Evolutionary conservation across 225 moss, liverwort and hornwort genomes (phyloP).

Genomic region (Marchantia polymorpha): DNA sequence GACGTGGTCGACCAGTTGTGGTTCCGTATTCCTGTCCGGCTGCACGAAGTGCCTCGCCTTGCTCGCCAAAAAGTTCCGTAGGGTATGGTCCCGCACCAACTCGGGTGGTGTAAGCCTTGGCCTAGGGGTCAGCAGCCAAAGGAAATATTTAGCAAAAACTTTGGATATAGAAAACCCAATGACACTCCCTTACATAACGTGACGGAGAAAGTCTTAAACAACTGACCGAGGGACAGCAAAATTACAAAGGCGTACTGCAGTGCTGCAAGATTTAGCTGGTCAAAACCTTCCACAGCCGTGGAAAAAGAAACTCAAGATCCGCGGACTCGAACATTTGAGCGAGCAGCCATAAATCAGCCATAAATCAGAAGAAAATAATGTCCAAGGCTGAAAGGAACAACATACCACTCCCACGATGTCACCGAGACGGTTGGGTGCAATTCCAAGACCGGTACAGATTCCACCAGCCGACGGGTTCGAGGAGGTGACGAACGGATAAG

Average conservation of each 20-base stretch:
- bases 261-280: no score
- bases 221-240: no score
- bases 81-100: constrained; percentile 94
- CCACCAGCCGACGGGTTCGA: constrained; percentile 96
- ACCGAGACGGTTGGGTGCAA: constrained; percentile 88
- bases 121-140: constrained; percentile 39
- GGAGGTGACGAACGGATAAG: constrained; percentile 98
- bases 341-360: no score
- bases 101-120: constrained; percentile 93
- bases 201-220: no score
- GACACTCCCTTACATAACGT: no score
- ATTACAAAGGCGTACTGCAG: no score
- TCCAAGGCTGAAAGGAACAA: not conserved
- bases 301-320: no score
- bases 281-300: no score
- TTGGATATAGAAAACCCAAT: not conserved
- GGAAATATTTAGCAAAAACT: not conserved
- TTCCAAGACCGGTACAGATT: constrained; percentile 92
- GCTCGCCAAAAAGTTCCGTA: constrained; percentile 77
- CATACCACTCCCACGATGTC: constrained; percentile 96
- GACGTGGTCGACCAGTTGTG: constrained; percentile 93
- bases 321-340: no score
- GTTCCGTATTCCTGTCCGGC: constrained; percentile 95
- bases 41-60: constrained; percentile 69
- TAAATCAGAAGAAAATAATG: no score